Evolutionary conservation across 495 filamentous ascomycete genomes (phyloP).

Genomic region (Collariella sp.): DNA sequence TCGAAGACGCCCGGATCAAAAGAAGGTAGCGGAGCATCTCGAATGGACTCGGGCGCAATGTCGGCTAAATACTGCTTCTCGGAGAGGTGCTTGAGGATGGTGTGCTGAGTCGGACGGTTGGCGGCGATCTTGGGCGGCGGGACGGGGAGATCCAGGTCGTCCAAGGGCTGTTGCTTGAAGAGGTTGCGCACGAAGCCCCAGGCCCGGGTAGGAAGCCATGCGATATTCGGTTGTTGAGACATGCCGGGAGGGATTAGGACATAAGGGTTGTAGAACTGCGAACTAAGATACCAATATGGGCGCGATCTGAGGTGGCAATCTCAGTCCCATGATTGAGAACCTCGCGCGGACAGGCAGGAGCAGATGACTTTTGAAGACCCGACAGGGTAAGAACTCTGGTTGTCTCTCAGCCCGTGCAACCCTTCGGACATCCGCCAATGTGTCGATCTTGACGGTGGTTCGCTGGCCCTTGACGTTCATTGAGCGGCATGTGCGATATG

Average conservation of each 20-base stretch:
- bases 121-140: conserved; percentile 13
- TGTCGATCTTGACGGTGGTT: background rate
- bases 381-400: background rate
- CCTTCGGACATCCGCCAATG: background rate
- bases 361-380: background rate
- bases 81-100: conserved; percentile 23
- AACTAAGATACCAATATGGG: too few relatives aligned
- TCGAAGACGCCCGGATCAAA: conserved; percentile 30
- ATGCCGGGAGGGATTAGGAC: background rate
- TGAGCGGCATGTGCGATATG: background rate
- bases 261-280: background rate
- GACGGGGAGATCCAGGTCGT: conserved; percentile 14
- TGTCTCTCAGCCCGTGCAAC: background rate
- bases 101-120: conserved; percentile 11
- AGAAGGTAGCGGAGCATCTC: conserved; percentile 21
- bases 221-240: background rate
- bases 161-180: conserved; percentile 10
- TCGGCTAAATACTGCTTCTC: conserved; percentile 22
- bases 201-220: conserved; percentile 5
- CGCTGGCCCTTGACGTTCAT: background rate
- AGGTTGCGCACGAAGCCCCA: conserved; percentile 10
- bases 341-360: too few relatives aligned
- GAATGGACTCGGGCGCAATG: conserved; percentile 15
- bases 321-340: too few relatives aligned
- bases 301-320: too few relatives aligned